Percentiles rank a stretch among this genome's conserved stretches.
phyloP scores from a whole-genome alignment of 257 asterid genomes.

The Eustoma russellianum region DNA sequence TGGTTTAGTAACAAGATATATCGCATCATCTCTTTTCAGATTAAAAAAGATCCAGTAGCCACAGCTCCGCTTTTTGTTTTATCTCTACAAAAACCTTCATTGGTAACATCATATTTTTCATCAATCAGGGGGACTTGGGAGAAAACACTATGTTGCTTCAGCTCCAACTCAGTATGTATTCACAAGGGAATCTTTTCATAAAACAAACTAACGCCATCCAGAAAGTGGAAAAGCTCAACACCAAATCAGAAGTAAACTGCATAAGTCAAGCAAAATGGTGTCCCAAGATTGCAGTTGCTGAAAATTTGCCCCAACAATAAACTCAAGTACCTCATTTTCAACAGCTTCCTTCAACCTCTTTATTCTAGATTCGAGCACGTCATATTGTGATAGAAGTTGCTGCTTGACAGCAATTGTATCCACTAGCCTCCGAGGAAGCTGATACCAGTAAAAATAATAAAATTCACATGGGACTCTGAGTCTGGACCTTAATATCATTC shows the following conservation, averaged over 20 bases:
- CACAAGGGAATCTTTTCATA: not conserved
- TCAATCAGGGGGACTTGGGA: not conserved
- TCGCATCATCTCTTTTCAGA: no score
- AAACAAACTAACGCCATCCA: not conserved
- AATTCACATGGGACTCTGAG: not conserved
- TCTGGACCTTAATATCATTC: not conserved
- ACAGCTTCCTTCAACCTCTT: slow-evolving; percentile 72
- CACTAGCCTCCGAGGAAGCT: slow-evolving; percentile 82
- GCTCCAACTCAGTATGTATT: not conserved
- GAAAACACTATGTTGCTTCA: not conserved
- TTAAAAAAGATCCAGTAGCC: no score
- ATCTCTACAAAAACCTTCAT: not conserved
- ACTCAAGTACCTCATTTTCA: slow-evolving; percentile 67
- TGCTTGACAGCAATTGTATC: slow-evolving; percentile 65
- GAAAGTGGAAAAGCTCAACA: no score
- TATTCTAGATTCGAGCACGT: slow-evolving; percentile 81
- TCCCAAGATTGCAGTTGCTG: not conserved
- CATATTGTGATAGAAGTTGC: slow-evolving; percentile 83
- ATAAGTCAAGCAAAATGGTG: slow-evolving; percentile 1
- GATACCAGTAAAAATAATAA: slow-evolving; percentile 17
- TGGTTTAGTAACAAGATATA: no score
- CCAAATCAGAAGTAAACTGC: not conserved
- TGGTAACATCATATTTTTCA: not conserved
- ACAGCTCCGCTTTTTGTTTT: not conserved
- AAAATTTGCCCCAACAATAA: no score